These are phyloP conservation scores for Hemileccinum rubropunctum DNA, from an alignment of 768 basidiomycete species.

Conservation along the genomic window DNA sequence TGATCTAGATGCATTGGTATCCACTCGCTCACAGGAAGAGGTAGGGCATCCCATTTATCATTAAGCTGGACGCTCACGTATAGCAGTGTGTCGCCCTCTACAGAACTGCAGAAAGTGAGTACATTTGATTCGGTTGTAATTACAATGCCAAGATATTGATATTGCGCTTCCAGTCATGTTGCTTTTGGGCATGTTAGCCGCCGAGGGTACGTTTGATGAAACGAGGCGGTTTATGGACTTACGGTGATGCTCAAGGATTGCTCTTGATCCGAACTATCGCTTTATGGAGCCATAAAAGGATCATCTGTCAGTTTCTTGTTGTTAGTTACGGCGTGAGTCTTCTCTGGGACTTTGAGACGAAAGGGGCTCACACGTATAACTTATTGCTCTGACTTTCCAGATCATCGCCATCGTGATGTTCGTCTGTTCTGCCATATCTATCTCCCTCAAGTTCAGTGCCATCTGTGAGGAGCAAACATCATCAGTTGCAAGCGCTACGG, in stretches of 20 bases:
- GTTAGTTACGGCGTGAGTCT: constrained; percentile 1
- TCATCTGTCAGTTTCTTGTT: not conserved
- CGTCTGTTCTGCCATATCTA: not conserved
- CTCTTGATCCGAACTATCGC: constrained; percentile 13
- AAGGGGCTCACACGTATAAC: not conserved
- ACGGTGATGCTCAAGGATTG: constrained; percentile 1
- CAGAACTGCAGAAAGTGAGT: constrained; percentile 7
- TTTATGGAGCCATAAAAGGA: constrained; percentile 1
- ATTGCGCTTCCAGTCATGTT: not conserved
- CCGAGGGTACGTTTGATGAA: constrained; percentile 6
- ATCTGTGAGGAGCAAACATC: constrained; percentile 5
- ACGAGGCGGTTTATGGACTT: not conserved
- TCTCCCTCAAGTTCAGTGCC: constrained; percentile 4
- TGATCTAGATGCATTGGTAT: constrained; percentile 1
- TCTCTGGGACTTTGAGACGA: too few species aligned
- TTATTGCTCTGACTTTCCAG: not conserved
- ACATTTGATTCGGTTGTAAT: not conserved
- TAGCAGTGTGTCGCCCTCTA: constrained; percentile 7
- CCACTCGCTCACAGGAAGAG: not conserved
- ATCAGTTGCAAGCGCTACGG: not conserved
- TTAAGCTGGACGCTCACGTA: not conserved
- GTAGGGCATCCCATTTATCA: not conserved
- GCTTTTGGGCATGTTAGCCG: constrained; percentile 4
- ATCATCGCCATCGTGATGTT: constrained; percentile 1
- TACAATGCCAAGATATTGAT: not conserved